These are phyloP conservation scores for Anthracocystis panici-leucophaei DNA, from an alignment of 1,284 basidiomycete species.

Conservation along the genomic window DNA sequence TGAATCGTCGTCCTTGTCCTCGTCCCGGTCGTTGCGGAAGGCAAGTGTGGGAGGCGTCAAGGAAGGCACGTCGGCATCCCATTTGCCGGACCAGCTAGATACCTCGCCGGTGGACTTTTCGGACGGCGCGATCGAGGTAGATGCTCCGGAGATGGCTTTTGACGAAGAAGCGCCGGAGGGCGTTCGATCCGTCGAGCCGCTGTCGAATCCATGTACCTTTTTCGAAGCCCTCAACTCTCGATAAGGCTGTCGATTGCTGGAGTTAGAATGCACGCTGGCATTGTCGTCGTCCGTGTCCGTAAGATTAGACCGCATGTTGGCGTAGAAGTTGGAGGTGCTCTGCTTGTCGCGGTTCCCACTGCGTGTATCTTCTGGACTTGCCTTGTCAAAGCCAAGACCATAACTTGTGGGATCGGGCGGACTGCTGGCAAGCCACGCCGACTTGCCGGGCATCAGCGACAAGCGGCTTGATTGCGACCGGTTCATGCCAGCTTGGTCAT, in stretches of 20 bases:
- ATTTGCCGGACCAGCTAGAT: constrained; percentile 27
- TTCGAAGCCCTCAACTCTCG: constrained; percentile 42
- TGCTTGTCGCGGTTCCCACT: constrained; percentile 16
- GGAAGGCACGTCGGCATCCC: constrained; percentile 45
- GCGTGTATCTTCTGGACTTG: constrained; percentile 39
- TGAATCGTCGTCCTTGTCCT: constrained; percentile 22
- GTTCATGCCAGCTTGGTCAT: constrained; percentile 26
- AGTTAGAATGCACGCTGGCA: constrained; percentile 43
- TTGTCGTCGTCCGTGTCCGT: constrained; percentile 49
- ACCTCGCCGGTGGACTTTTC: constrained; percentile 4
- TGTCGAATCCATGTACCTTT: constrained; percentile 38
- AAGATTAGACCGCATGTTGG: constrained; percentile 20
- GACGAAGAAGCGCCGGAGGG: constrained; percentile 13
- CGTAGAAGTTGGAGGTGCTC: constrained; percentile 9
- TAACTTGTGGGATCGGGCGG: constrained; percentile 51
- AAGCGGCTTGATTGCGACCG: constrained; percentile 41
- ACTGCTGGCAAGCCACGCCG: constrained; percentile 51
- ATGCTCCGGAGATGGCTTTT: constrained; percentile 11
- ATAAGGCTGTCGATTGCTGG: constrained; percentile 44
- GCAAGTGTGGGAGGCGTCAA: constrained; percentile 50
- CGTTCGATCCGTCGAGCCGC: constrained; percentile 8
- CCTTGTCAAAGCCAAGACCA: constrained; percentile 48
- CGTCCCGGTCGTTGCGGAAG: constrained; percentile 22
- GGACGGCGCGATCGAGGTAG: constrained; percentile 11
- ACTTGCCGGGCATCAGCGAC: constrained; percentile 39